phyloP scores from a whole-genome alignment of 257 asterid species.

The Ligustrum vulgare region DNA sequence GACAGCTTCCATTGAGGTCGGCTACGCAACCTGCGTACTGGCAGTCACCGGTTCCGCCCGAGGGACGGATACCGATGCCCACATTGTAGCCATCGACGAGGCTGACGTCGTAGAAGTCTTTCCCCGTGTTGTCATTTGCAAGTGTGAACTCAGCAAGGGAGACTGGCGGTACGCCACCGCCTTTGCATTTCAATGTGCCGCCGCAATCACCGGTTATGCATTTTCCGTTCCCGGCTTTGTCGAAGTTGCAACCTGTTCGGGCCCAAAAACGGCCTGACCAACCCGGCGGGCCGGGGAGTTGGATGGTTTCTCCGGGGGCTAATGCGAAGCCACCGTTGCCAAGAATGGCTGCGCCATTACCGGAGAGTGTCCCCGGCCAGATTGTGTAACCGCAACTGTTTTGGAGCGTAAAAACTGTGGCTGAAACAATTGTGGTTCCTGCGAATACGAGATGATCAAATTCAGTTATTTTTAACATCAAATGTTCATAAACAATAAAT shows the following conservation, averaged over 20 bases:
- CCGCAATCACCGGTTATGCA: slow-evolving; percentile 86
- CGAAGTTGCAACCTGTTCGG: slow-evolving; percentile 72
- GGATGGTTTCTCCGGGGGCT: slow-evolving; percentile 60
- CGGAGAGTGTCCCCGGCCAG: slow-evolving; percentile 94
- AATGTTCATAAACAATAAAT: neutral
- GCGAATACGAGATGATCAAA: slow-evolving; percentile 8
- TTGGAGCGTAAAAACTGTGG: slow-evolving; percentile 63
- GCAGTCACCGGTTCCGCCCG: slow-evolving; percentile 68
- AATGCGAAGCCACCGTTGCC: slow-evolving; percentile 72
- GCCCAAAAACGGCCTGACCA: slow-evolving; percentile 99
- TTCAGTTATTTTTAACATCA: neutral
- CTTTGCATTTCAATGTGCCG: slow-evolving; percentile 47
- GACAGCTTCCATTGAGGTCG: slow-evolving; percentile 55
- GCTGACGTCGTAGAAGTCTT: slow-evolving; percentile 60
- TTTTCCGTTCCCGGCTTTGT: slow-evolving; percentile 52
- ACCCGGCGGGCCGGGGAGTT: slow-evolving; percentile 67
- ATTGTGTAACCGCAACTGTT: slow-evolving; percentile 68
- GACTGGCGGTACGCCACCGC: slow-evolving; percentile 78
- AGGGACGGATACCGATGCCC: slow-evolving; percentile 51
- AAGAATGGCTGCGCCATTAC: slow-evolving; percentile 61
- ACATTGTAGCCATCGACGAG: slow-evolving; percentile 58
- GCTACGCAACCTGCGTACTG: slow-evolving; percentile 64
- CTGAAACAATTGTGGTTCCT: slow-evolving; percentile 42
- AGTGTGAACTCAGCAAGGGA: slow-evolving; percentile 78
- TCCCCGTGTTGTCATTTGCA: slow-evolving; percentile 24